Evolutionary conservation across 345 rosid species (phyloP).

Genomic region (Eutrema heterophyllum): DNA sequence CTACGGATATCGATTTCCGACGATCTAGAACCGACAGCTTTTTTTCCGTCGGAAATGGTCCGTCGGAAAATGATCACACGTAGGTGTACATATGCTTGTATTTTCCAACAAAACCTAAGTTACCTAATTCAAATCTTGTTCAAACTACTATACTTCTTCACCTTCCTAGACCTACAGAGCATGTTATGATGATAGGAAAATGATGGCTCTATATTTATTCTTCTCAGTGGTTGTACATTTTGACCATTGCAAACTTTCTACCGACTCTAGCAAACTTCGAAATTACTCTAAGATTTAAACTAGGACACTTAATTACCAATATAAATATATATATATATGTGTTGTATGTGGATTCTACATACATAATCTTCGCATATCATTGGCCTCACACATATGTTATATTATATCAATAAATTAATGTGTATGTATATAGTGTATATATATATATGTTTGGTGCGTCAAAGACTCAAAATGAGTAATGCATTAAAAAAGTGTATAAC

Average conservation of each 20-base stretch:
- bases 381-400: not conserved
- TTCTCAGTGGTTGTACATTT: not conserved
- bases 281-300: not conserved
- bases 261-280: not conserved
- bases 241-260: slow-evolving; percentile 6
- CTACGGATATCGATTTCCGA: too few relatives aligned
- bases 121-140: slow-evolving; percentile 5
- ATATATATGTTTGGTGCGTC: slow-evolving; percentile 11
- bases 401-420: slow-evolving; percentile 5
- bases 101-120: slow-evolving; percentile 10
- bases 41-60: too few relatives aligned
- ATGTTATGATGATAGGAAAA: not conserved
- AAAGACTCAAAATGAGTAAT: slow-evolving; percentile 10
- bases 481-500: slow-evolving; percentile 5
- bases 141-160: slow-evolving; percentile 13
- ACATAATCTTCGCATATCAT: not conserved
- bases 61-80: too few relatives aligned
- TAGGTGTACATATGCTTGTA: not conserved
- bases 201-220: not conserved
- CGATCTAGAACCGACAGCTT: too few relatives aligned
- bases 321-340: too few relatives aligned
- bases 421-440: not conserved
- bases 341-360: not conserved
- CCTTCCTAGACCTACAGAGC: not conserved
- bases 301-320: not conserved